Percentiles rank a stretch among this genome's conserved stretches.
phyloP scores from a whole-genome alignment of 805 yeast species.

The Wickerhamiella bombiphila region DNA sequence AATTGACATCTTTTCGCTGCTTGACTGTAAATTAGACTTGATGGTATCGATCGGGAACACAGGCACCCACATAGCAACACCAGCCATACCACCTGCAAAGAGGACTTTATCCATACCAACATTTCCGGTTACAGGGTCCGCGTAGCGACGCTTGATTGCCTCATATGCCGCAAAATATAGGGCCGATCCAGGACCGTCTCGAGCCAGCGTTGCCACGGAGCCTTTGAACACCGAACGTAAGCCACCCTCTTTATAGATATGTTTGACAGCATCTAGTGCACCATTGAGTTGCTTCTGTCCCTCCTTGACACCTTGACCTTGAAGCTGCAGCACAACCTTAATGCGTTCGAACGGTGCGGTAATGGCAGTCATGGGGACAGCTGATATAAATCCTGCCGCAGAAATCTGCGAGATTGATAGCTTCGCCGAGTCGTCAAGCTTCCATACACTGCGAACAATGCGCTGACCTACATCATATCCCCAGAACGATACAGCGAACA shows the following conservation, averaged over 20 bases:
- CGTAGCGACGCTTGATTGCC: conserved; percentile 41
- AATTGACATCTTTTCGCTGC: conserved; percentile 38
- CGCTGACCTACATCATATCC: conserved; percentile 90
- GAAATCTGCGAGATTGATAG: conserved; percentile 60
- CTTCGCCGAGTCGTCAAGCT: conserved; percentile 24
- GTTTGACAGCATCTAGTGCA: conserved; percentile 46
- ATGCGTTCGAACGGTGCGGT: conserved; percentile 98
- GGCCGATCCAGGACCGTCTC: conserved; percentile 98
- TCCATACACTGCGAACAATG: conserved; percentile 37
- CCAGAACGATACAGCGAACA: conserved; percentile 98
- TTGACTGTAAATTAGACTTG: conserved; percentile 67
- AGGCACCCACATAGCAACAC: conserved; percentile 92
- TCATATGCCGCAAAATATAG: conserved; percentile 92
- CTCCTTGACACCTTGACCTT: conserved; percentile 30
- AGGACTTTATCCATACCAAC: conserved; percentile 62
- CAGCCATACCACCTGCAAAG: conserved; percentile 90
- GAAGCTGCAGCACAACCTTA: conserved; percentile 83
- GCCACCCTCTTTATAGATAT: conserved; percentile 69
- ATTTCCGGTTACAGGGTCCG: conserved; percentile 35
- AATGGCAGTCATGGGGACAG: conserved; percentile 84
- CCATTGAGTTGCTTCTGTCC: conserved; percentile 28
- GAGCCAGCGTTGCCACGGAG: conserved; percentile 76
- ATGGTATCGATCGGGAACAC: conserved; percentile 95
- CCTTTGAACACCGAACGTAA: conserved; percentile 77
- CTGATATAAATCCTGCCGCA: conserved; percentile 87